Percentiles rank a stretch among this genome's conserved stretches.
These are phyloP conservation scores for Epichloe baconii DNA, from an alignment of 2,329 filamentous ascomycete genomes.

Conservation along the genomic window DNA sequence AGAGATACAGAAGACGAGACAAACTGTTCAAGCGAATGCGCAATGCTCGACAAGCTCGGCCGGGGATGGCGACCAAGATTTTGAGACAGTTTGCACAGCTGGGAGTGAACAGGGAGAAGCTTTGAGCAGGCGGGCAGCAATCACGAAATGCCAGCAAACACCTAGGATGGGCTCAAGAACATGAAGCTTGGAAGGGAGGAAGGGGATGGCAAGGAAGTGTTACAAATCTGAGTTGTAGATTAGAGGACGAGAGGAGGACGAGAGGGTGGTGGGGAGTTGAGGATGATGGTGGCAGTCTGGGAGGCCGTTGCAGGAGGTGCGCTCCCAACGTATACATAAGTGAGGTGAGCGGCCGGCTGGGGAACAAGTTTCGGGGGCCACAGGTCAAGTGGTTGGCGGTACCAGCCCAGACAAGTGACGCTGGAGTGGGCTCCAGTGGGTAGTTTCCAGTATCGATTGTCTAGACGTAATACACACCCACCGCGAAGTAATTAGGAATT, in stretches of 20 bases:
- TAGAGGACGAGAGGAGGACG: conserved; percentile 2
- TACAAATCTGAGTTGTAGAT: background rate
- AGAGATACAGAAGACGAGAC: background rate
- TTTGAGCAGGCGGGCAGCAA: conserved; percentile 6
- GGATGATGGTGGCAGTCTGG: background rate
- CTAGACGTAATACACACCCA: too few relatives aligned
- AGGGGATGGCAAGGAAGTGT: background rate
- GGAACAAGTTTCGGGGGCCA: background rate
- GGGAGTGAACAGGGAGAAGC: background rate
- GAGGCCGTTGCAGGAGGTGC: background rate
- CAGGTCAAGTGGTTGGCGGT: background rate
- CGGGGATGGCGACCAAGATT: conserved; percentile 7
- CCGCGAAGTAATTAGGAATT: too few relatives aligned
- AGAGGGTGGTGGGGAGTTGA: background rate
- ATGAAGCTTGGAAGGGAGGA: background rate
- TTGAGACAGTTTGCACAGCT: background rate
- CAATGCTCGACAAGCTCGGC: conserved; percentile 5
- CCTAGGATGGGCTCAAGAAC: conserved; percentile 5
- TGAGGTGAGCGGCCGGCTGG: background rate
- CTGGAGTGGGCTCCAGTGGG: background rate
- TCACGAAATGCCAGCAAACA: conserved; percentile 1
- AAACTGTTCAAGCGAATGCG: conserved; percentile 2
- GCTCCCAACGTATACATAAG: conserved; percentile 1
- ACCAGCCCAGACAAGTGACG: background rate
- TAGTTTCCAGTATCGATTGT: background rate